Conservation (phyloP, 768 basidiomycete species). For the Leccinum aurantiacum region DNA sequence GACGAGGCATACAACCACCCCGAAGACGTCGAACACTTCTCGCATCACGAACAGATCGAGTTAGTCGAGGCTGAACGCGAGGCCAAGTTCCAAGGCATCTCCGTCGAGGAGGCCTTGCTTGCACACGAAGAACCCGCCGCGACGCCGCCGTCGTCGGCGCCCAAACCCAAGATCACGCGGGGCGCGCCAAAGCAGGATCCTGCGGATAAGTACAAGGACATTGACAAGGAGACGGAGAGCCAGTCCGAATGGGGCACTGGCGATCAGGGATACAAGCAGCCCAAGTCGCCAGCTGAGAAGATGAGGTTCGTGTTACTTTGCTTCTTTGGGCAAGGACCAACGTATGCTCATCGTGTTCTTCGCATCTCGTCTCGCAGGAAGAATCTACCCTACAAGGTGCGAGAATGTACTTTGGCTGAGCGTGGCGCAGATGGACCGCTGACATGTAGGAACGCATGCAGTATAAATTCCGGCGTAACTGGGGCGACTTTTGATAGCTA, state of each 20-base stretch:
- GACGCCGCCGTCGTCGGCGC: slow-evolving; percentile 19
- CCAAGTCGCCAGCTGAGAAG: slow-evolving; percentile 72
- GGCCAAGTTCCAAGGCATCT: slow-evolving; percentile 79
- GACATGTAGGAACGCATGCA: slow-evolving; percentile 60
- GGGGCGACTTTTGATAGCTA: slow-evolving; percentile 74
- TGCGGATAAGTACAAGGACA: slow-evolving; percentile 54
- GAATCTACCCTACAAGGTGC: slow-evolving; percentile 84
- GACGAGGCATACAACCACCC: slow-evolving; percentile 93
- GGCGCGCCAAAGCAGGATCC: slow-evolving; percentile 68
- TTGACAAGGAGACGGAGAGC: slow-evolving; percentile 49
- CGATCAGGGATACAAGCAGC: slow-evolving; percentile 66
- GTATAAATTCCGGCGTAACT: slow-evolving; percentile 88
- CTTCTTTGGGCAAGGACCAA: not conserved
- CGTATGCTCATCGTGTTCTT: slow-evolving; percentile 3
- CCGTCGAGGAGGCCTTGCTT: slow-evolving; percentile 65
- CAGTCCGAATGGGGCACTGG: slow-evolving; percentile 74
- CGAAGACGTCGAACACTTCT: slow-evolving; percentile 91
- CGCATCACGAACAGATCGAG: slow-evolving; percentile 86
- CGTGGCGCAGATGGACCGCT: slow-evolving; percentile 39
- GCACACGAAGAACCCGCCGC: slow-evolving; percentile 46
- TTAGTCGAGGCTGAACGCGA: slow-evolving; percentile 79
- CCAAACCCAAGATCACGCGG: slow-evolving; percentile 55
- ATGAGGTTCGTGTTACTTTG: slow-evolving; percentile 52
- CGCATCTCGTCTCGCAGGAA: slow-evolving; percentile 41
- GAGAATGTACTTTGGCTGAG: slow-evolving; percentile 8